Conservation (phyloP, 306 rosid species). For the Acacia melanoxylon region DNA sequence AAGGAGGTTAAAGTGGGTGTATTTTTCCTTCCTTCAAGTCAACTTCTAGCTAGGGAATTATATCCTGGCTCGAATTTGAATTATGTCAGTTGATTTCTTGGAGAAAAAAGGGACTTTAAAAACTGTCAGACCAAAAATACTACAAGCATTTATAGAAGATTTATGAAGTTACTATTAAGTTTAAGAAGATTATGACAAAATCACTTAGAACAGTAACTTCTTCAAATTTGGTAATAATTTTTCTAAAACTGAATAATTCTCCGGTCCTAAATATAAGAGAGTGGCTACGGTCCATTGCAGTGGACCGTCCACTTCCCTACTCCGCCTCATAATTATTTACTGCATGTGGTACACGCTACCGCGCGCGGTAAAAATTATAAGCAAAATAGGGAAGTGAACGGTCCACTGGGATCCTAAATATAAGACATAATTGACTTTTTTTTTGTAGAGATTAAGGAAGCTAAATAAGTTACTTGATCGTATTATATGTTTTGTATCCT, state of each 20-base stretch:
- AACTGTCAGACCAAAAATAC: not conserved
- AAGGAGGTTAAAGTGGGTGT: not conserved
- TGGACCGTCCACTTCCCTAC: no score
- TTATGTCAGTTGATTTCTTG: not conserved
- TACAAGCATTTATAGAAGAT: not conserved
- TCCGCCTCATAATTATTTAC: no score
- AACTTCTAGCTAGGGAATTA: not conserved
- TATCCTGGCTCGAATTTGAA: not conserved
- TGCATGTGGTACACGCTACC: no score
- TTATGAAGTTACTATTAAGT: not conserved
- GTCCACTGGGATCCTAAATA: no score
- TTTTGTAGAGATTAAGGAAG: no score
- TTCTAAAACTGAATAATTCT: not conserved
- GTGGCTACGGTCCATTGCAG: no score
- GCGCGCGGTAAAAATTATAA: no score
- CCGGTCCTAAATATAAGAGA: no score
- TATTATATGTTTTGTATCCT: no score
- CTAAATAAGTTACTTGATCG: no score
- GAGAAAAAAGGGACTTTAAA: not conserved
- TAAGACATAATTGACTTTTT: no score
- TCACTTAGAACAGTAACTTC: not conserved
- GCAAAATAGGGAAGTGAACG: no score
- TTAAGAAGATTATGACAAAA: not conserved
- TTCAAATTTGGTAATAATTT: not conserved
- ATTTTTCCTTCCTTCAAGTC: not conserved